phyloP scores from a whole-genome alignment of 371 early-diverging fungal species.

The Smittium culicis region DNA sequence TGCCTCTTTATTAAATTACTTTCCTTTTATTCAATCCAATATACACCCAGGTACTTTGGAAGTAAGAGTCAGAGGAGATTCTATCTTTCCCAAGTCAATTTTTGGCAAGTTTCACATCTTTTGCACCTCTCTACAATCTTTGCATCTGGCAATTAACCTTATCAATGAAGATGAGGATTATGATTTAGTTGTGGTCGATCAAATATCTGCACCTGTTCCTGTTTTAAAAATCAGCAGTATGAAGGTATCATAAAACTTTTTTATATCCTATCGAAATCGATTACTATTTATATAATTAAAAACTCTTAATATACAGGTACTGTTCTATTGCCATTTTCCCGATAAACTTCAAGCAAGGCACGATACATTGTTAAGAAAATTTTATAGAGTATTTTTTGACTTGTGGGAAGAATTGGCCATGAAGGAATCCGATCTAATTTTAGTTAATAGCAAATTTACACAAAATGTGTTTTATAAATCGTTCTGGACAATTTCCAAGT shows the following conservation, averaged over 20 bases:
- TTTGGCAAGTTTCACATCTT: slow-evolving; percentile 56
- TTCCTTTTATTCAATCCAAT: slow-evolving; percentile 26
- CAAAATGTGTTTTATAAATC: slow-evolving; percentile 53
- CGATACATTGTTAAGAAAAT: slow-evolving; percentile 41
- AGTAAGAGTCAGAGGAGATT: slow-evolving; percentile 59
- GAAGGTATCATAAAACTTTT: slow-evolving; percentile 16
- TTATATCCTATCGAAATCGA: background rate
- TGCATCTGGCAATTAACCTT: slow-evolving; percentile 48
- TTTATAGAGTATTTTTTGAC: slow-evolving; percentile 77
- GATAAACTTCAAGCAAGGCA: slow-evolving; percentile 68
- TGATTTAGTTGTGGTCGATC: slow-evolving; percentile 81
- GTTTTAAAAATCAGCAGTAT: slow-evolving; percentile 37
- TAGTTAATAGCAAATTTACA: slow-evolving; percentile 85
- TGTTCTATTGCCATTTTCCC: slow-evolving; percentile 96
- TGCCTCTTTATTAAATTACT: background rate
- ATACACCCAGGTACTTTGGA: slow-evolving; percentile 36
- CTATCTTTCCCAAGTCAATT: slow-evolving; percentile 49
- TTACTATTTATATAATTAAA: no score
- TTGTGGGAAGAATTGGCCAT: slow-evolving; percentile 72
- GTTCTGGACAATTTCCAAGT: slow-evolving; percentile 43
- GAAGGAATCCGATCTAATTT: slow-evolving; percentile 66
- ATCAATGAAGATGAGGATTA: slow-evolving; percentile 33
- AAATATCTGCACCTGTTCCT: slow-evolving; percentile 74
- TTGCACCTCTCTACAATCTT: slow-evolving; percentile 65
- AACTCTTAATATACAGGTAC: slow-evolving; percentile 26